Conservation (phyloP, 2,329 filamentous ascomycete genomes). For the Allantophomopsis cytisporea region DNA sequence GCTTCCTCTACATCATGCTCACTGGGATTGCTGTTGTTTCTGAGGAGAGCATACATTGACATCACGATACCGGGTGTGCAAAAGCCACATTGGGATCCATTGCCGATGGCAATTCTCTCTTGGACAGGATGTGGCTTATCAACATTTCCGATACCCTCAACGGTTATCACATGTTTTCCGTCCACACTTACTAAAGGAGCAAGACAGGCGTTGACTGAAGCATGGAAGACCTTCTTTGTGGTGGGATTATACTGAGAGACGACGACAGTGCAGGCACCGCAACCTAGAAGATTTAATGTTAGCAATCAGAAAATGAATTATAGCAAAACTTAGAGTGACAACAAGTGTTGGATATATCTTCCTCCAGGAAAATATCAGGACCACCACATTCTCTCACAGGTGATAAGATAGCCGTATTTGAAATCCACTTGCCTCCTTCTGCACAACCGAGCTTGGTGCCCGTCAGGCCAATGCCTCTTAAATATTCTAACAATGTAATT, state of each 20-base stretch:
- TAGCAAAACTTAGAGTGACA: background rate
- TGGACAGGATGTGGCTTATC: slow-evolving; percentile 81
- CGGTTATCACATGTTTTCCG: slow-evolving; percentile 95
- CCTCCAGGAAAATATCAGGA: too few relatives aligned
- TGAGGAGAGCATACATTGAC: slow-evolving; percentile 84
- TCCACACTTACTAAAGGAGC: slow-evolving; percentile 87
- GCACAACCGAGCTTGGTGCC: slow-evolving; percentile 95
- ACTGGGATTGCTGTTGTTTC: slow-evolving; percentile 67
- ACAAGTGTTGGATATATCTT: too few relatives aligned
- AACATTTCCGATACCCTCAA: slow-evolving; percentile 87
- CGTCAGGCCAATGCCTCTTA: slow-evolving; percentile 83
- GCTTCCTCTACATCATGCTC: slow-evolving; percentile 86
- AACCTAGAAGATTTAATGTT: slow-evolving; percentile 30
- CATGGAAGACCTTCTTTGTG: slow-evolving; percentile 87
- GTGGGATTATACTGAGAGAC: slow-evolving; percentile 79
- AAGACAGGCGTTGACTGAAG: slow-evolving; percentile 90
- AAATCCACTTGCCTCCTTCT: slow-evolving; percentile 47
- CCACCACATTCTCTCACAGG: too few relatives aligned
- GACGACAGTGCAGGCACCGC: slow-evolving; percentile 91
- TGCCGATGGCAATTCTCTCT: slow-evolving; percentile 79
- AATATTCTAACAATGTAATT: slow-evolving; percentile 81
- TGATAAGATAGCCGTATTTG: too few relatives aligned
- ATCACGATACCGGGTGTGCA: slow-evolving; percentile 97
- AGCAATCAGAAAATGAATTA: background rate
- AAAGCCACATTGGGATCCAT: slow-evolving; percentile 87